These are phyloP conservation scores for Citrus glauca DNA, from an alignment of 345 rosid species.

Conservation along the genomic window DNA sequence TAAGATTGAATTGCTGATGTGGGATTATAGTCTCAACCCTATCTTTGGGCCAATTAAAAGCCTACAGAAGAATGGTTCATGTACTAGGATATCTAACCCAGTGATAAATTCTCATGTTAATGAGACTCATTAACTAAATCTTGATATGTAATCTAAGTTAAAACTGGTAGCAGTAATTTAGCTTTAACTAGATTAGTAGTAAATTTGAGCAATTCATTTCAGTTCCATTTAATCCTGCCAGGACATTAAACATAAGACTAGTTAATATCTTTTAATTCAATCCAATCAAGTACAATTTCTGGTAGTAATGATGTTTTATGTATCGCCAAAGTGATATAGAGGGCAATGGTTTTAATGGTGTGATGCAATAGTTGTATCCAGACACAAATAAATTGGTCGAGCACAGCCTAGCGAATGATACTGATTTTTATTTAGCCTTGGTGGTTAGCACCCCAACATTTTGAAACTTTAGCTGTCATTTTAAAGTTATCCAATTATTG, in stretches of 20 bases:
- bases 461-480: neutral
- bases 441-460: neutral
- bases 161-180: neutral
- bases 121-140: neutral
- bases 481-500: neutral
- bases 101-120: neutral
- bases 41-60: too few relatives aligned
- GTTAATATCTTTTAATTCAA: neutral
- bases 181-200: neutral
- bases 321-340: neutral
- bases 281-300: neutral
- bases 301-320: neutral
- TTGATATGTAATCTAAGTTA: neutral
- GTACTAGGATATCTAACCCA: neutral
- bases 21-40: neutral
- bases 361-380: neutral
- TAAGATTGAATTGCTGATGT: neutral
- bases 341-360: neutral
- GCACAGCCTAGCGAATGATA: neutral
- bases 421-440: neutral
- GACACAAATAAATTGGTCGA: neutral
- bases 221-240: neutral
- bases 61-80: too few relatives aligned
- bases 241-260: neutral
- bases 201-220: neutral